Percentiles rank a stretch among this genome's conserved stretches.
Evolutionary conservation across 2,329 filamentous ascomycete species (phyloP).

Genomic region (Byssochlamys sp.): DNA sequence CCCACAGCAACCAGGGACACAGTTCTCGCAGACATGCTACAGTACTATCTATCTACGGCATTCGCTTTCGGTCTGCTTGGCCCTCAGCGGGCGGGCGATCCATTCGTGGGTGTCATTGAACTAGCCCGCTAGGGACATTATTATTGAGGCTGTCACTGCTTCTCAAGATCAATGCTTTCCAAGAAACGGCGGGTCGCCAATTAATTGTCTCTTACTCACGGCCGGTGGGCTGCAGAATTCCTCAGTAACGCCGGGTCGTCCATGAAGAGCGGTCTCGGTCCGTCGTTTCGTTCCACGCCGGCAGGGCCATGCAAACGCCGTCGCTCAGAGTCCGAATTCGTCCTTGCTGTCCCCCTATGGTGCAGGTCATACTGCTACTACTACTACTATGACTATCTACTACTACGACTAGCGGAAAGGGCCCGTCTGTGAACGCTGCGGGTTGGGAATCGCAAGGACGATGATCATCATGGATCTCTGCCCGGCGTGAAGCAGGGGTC

Average conservation of each 20-base stretch:
- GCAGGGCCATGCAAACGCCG: neutral
- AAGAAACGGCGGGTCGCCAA: neutral
- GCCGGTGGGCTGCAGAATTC: constrained; percentile 11
- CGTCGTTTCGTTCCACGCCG: neutral
- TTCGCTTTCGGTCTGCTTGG: neutral
- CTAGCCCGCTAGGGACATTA: neutral
- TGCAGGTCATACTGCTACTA: too few species aligned
- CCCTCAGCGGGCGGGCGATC: neutral
- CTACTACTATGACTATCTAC: too few species aligned
- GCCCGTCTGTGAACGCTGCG: neutral
- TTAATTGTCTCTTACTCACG: neutral
- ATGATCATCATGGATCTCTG: neutral
- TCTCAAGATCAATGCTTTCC: neutral
- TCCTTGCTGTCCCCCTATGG: neutral
- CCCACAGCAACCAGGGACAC: neutral
- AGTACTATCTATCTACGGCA: neutral
- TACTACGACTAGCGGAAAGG: neutral
- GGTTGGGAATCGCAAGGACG: neutral
- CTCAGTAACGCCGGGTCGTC: constrained; percentile 40
- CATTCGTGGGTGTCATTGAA: neutral
- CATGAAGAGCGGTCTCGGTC: constrained; percentile 52
- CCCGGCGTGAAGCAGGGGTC: neutral
- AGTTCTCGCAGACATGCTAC: neutral
- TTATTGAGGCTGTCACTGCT: neutral
- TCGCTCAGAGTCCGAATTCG: neutral